Base-by-base conservation (phyloP, 768 basidiomycete species). In the Hirschioporus abietinus region DNA sequence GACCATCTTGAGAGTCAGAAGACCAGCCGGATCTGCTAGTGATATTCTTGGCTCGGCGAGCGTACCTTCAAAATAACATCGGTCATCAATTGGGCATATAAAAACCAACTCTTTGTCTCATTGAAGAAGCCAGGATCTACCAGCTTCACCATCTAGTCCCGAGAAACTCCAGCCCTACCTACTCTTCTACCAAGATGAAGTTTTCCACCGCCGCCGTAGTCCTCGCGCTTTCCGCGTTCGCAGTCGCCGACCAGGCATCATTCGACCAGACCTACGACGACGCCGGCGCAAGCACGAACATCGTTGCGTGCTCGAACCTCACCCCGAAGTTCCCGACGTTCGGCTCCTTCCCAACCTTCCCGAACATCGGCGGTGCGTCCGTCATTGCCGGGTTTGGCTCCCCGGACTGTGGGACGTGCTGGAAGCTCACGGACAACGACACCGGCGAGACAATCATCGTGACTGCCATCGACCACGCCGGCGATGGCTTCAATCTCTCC, bases 401-500 rank as follows among this genome's bases (percentile, higher is more conserved):
- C 0, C 35, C 72, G 10, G 64, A 68, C 63, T 77, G 76, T 70
- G 76, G 71, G 27, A 30, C 73, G n/a, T 79, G 77, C 52, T 77
- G 75, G 63, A 2, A 70, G 0, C 57, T 78, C 65, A 78, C 74
- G 4, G 78, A 75, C 52, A 62, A 64, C n/a, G 60, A n/a, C 34
- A 69, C 2, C 5, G 42, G 42, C 6, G 12, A 15, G 15, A 72
- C 69, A 1, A 57, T 79, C 57, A 1, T 23, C 17, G 62, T 73
- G 4, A 66, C 76, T 65, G 78, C 76, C 6, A 71, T 79, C 10
- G 79, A 78, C 57, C 61, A 62, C 20, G 68, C 71, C 10, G 27
- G 4, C 1, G 68, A 68, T 0, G 81, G 79, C 7, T 86, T 85
- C 70, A 85, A 83, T 66, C 73, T 88, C 30, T 81, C 84, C 0